These are phyloP conservation scores for Suillus brevipes DNA, from an alignment of 768 basidiomycete genomes.

Conservation along the genomic window DNA sequence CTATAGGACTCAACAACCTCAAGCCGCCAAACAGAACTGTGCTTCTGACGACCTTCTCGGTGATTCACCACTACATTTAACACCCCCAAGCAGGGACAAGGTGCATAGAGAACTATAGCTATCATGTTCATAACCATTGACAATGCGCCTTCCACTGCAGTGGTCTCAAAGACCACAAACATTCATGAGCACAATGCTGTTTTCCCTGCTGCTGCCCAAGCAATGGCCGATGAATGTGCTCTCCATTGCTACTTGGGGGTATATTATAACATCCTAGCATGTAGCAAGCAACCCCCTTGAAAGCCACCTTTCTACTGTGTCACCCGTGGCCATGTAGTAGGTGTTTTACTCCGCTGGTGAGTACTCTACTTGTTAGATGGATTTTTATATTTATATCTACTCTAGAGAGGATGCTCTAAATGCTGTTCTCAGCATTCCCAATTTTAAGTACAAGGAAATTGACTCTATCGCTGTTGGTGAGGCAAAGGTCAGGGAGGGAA, in stretches of 20 bases:
- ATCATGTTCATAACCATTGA: too few species aligned
- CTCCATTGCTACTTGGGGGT: not conserved
- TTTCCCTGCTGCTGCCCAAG: not conserved
- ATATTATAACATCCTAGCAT: not conserved
- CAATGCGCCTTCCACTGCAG: too few species aligned
- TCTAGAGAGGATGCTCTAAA: not conserved
- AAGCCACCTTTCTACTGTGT: not conserved
- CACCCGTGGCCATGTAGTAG: not conserved
- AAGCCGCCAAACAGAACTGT: too few species aligned
- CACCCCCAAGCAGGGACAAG: too few species aligned
- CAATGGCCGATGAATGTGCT: not conserved
- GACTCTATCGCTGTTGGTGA: not conserved
- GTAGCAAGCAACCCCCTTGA: not conserved
- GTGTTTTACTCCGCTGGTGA: not conserved
- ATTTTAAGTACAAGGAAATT: not conserved
- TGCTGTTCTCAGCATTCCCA: not conserved
- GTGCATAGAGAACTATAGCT: too few species aligned
- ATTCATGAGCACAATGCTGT: too few species aligned
- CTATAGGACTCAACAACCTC: too few species aligned
- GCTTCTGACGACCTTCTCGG: too few species aligned
- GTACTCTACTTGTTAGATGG: not conserved
- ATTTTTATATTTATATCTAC: not conserved
- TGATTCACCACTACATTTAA: too few species aligned
- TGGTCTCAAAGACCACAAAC: too few species aligned
- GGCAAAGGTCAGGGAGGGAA: not conserved